Conservation (phyloP, 176 grass and related monocot genomes). For the Aegilops bicornis region DNA sequence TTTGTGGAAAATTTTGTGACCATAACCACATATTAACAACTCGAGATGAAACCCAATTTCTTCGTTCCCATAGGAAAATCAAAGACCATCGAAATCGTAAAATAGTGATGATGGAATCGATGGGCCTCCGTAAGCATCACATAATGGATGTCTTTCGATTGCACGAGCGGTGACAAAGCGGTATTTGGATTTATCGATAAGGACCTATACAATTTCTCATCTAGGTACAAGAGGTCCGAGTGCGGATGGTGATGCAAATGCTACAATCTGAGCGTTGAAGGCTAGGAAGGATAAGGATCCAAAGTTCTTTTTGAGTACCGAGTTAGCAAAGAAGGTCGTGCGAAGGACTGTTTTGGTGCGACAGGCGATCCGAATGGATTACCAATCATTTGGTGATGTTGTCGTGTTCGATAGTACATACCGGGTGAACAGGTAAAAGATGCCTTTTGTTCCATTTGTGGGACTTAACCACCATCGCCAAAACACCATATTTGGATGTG, state of each 20-base stretch:
- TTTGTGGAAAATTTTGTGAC: no score
- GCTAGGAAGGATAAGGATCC: background rate
- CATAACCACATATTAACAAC: no score
- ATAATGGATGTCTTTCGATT: background rate
- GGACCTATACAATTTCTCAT: background rate
- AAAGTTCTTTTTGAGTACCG: background rate
- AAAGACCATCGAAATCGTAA: background rate
- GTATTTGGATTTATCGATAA: background rate
- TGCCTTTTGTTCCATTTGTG: conserved; percentile 16
- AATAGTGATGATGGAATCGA: background rate
- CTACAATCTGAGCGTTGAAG: background rate
- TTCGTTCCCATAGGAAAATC: background rate
- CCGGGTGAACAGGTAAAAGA: background rate
- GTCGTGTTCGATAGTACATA: background rate
- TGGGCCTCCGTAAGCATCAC: background rate
- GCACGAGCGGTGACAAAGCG: background rate
- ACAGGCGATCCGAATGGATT: background rate
- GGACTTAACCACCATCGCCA: background rate
- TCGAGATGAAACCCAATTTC: no score
- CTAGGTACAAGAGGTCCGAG: background rate
- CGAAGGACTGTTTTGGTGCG: background rate
- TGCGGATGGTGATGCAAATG: background rate
- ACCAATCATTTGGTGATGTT: conserved; percentile 6
- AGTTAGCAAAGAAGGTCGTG: background rate
- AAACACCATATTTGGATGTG: conserved; percentile 1